Evolutionary conservation across 2,329 filamentous ascomycete species (phyloP).

Genomic region (Aureobasidium mangrovei): DNA sequence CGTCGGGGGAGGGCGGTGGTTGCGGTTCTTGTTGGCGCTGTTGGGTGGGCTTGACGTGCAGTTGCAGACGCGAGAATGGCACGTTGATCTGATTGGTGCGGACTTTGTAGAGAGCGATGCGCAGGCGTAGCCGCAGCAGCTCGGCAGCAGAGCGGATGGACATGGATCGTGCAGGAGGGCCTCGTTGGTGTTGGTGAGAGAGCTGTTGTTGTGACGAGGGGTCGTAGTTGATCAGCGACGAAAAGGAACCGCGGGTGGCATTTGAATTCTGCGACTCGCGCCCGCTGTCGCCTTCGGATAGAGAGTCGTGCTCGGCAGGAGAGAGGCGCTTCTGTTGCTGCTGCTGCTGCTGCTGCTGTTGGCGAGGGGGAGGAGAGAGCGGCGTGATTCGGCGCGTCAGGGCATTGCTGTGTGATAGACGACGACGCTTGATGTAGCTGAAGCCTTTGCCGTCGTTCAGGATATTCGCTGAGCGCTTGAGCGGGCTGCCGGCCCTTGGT

Average conservation of each 20-base stretch:
- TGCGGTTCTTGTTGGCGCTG: background rate
- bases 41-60: slow-evolving; percentile 13
- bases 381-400: background rate
- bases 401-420: slow-evolving; percentile 14
- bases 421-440: slow-evolving; percentile 27
- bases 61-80: slow-evolving; percentile 50
- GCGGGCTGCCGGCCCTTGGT: slow-evolving; percentile 21
- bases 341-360: background rate
- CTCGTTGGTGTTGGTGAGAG: background rate
- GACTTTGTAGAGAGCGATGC: slow-evolving; percentile 66
- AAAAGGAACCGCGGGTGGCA: slow-evolving; percentile 35
- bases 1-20: background rate
- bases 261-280: slow-evolving; percentile 20
- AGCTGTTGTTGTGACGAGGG: slow-evolving; percentile 31
- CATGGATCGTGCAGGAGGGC: background rate
- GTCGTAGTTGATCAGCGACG: slow-evolving; percentile 40
- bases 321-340: slow-evolving; percentile 17
- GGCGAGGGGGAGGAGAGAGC: background rate
- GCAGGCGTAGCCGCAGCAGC: slow-evolving; percentile 58
- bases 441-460: slow-evolving; percentile 26
- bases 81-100: slow-evolving; percentile 61
- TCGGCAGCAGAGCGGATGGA: slow-evolving; percentile 42
- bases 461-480: slow-evolving; percentile 27
- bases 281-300: slow-evolving; percentile 16
- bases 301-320: slow-evolving; percentile 15